Percentiles rank a stretch among this genome's conserved stretches.
These are phyloP conservation scores for Apiospora marii DNA, from an alignment of 2,329 filamentous ascomycete genomes.

Conservation along the genomic window DNA sequence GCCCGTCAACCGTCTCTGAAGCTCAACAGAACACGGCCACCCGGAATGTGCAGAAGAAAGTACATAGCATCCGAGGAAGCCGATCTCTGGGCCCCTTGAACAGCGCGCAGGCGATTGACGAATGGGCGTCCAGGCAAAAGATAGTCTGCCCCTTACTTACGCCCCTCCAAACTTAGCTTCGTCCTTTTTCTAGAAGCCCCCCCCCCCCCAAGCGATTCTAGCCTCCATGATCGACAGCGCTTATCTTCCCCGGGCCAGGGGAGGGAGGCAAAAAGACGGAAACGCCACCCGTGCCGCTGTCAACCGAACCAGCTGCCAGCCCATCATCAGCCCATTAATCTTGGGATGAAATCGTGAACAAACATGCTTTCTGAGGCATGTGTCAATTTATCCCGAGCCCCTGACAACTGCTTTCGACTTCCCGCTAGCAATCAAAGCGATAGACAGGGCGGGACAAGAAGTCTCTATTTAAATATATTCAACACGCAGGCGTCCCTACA, in stretches of 20 bases:
- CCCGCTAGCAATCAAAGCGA: too few relatives aligned
- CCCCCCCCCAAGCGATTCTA: background rate
- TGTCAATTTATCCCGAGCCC: background rate
- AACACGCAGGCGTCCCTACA: too few relatives aligned
- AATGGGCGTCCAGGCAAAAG: background rate
- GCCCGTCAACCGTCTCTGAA: background rate
- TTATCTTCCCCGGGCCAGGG: background rate
- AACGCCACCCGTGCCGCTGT: slow-evolving; percentile 12
- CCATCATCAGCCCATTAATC: background rate
- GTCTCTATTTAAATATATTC: too few relatives aligned
- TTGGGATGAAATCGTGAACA: background rate
- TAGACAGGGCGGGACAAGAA: too few relatives aligned
- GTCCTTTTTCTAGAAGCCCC: background rate
- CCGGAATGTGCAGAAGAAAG: background rate
- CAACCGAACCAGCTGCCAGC: background rate
- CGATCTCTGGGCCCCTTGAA: background rate
- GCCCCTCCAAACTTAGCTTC: background rate
- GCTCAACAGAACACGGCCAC: slow-evolving; percentile 6
- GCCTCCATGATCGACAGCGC: background rate
- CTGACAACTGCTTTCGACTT: too few relatives aligned
- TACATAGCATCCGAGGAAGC: background rate
- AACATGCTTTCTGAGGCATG: background rate
- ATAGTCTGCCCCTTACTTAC: background rate
- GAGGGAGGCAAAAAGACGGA: background rate
- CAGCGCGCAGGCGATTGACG: background rate